phyloP scores from a whole-genome alignment of 495 filamentous ascomycete species.

The Darksidea phi region DNA sequence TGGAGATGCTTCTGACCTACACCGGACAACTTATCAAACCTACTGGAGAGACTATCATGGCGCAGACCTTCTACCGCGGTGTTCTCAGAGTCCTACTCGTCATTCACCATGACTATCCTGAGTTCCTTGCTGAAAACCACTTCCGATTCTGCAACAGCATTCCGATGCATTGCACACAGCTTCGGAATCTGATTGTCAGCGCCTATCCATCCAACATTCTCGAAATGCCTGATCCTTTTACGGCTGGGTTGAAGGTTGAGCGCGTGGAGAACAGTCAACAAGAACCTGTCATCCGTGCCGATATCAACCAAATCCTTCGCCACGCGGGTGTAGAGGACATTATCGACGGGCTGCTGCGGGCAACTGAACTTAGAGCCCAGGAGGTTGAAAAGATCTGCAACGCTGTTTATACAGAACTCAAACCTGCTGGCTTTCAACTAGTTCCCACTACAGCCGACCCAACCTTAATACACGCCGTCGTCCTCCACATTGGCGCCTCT shows the following conservation, averaged over 20 bases:
- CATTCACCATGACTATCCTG: slow-evolving; percentile 90
- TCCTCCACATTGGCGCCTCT: slow-evolving; percentile 74
- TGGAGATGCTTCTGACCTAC: slow-evolving; percentile 71
- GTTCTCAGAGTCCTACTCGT: slow-evolving; percentile 78
- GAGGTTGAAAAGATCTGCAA: slow-evolving; percentile 69
- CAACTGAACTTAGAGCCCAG: slow-evolving; percentile 56
- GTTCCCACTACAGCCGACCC: slow-evolving; percentile 64
- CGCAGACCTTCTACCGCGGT: slow-evolving; percentile 81
- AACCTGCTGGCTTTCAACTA: slow-evolving; percentile 60
- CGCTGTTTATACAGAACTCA: slow-evolving; percentile 55
- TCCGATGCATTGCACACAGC: slow-evolving; percentile 79
- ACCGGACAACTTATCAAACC: slow-evolving; percentile 79
- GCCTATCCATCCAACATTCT: slow-evolving; percentile 74
- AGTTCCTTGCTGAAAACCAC: slow-evolving; percentile 86
- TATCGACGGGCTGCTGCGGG: slow-evolving; percentile 64
- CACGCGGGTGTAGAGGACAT: slow-evolving; percentile 64
- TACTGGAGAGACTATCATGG: slow-evolving; percentile 62
- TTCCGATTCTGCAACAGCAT: slow-evolving; percentile 81
- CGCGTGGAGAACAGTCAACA: slow-evolving; percentile 73
- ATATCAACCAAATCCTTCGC: slow-evolving; percentile 58
- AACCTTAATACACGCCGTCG: slow-evolving; percentile 73
- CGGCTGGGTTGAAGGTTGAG: slow-evolving; percentile 75
- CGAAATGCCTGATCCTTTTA: slow-evolving; percentile 79
- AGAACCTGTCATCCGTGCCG: slow-evolving; percentile 59
- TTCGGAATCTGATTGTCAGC: slow-evolving; percentile 84